Conservation (phyloP, 129 eudicot genomes). For the Chrysanthemum seticuspe region DNA sequence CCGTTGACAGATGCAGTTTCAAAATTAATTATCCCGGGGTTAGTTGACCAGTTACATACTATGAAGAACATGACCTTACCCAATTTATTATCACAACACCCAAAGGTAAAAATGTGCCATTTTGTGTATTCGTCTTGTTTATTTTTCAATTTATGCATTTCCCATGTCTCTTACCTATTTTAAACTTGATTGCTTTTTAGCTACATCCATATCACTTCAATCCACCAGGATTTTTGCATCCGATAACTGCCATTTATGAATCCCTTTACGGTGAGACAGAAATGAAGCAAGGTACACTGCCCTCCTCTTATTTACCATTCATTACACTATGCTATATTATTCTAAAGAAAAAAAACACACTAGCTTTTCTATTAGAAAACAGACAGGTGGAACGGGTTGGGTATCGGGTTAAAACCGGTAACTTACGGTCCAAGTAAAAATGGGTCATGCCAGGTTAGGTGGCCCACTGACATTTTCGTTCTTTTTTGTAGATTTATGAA, state of each 20-base stretch:
- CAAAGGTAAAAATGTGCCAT: constrained; percentile 47
- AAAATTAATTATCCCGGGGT: constrained; percentile 74
- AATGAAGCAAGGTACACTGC: constrained; percentile 75
- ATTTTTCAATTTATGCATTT: constrained; percentile 6
- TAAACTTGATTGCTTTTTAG: constrained; percentile 44
- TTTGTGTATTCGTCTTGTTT: neutral
- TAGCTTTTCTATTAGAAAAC: constrained; percentile 6
- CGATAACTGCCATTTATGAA: constrained; percentile 78
- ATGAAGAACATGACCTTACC: constrained; percentile 65
- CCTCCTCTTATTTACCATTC: constrained; percentile 1
- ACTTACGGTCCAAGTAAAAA: neutral
- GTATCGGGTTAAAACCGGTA: neutral
- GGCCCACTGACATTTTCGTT: constrained; percentile 3
- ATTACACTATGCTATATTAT: neutral
- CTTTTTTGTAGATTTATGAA: neutral
- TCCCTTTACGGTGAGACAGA: constrained; percentile 88
- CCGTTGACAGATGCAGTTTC: constrained; percentile 57
- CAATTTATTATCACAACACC: constrained; percentile 53
- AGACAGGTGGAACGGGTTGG: neutral
- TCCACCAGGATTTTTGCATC: constrained; percentile 84
- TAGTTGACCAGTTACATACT: constrained; percentile 72
- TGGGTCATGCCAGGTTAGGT: neutral
- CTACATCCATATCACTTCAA: constrained; percentile 79
- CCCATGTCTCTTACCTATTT: constrained; percentile 6
- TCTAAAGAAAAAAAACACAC: neutral